A percentile compares a stretch with the other conserved stretches of the same genome.
These are phyloP conservation scores for Hypoxylon subgilvum DNA, from an alignment of 495 filamentous ascomycete genomes.

Conservation along the genomic window DNA sequence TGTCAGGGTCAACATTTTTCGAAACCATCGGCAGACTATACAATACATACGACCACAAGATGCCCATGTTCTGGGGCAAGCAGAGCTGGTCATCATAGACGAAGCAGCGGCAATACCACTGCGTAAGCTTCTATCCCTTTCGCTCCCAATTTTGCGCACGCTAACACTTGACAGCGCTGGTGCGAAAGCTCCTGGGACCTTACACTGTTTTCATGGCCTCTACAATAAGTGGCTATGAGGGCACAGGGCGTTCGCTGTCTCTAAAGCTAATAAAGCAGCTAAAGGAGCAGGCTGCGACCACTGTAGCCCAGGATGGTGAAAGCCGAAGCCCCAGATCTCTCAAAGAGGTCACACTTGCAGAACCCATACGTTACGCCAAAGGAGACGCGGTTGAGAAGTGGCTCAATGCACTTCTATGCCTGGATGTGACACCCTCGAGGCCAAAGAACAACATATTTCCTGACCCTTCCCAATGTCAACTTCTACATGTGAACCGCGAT, in stretches of 20 bases:
- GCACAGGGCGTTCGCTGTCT: conserved; percentile 92
- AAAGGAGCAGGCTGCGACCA: conserved; percentile 82
- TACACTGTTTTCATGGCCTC: conserved; percentile 99
- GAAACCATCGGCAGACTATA: conserved; percentile 95
- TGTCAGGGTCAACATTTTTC: conserved; percentile 93
- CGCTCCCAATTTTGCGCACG: background rate
- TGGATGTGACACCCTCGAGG: conserved; percentile 85
- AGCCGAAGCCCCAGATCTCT: conserved; percentile 76
- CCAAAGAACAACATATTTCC: conserved; percentile 80
- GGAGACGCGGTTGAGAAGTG: conserved; percentile 93
- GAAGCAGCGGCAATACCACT: conserved; percentile 97
- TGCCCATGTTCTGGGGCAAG: conserved; percentile 90
- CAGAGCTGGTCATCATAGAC: conserved; percentile 95
- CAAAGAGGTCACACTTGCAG: conserved; percentile 86
- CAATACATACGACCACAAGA: conserved; percentile 98
- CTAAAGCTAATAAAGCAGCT: conserved; percentile 97
- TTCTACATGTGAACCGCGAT: conserved; percentile 93
- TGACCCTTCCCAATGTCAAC: conserved; percentile 85
- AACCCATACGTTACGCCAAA: conserved; percentile 93
- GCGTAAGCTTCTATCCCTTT: conserved; percentile 48
- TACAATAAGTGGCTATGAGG: conserved; percentile 98
- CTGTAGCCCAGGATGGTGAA: conserved; percentile 61
- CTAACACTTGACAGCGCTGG: conserved; percentile 53
- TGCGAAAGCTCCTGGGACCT: conserved; percentile 94
- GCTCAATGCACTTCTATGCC: conserved; percentile 91